Percentiles rank a stretch among this genome's conserved stretches.
Evolutionary conservation across 371 early-diverging fungal species (phyloP).

Genomic region (Mucor lusitanicus): DNA sequence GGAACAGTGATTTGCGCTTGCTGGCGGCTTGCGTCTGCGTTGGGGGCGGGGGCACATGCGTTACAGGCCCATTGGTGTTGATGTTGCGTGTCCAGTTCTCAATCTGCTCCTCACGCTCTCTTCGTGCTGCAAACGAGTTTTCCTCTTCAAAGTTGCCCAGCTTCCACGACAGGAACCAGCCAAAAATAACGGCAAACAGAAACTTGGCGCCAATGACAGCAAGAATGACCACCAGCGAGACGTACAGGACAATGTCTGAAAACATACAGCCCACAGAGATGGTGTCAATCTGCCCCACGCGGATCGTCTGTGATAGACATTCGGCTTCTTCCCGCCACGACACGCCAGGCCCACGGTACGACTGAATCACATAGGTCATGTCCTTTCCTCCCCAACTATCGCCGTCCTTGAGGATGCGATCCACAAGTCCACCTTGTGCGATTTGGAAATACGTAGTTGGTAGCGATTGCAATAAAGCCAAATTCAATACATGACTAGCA

Average conservation of each 20-base stretch:
- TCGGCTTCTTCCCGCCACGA: constrained; percentile 39
- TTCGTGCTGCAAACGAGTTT: constrained; percentile 51
- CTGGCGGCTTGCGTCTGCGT: neutral
- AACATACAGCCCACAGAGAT: constrained; percentile 73
- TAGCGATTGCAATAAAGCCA: constrained; percentile 34
- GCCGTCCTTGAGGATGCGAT: constrained; percentile 19
- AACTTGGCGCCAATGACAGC: constrained; percentile 71
- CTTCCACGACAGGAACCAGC: constrained; percentile 69
- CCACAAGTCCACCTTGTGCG: constrained; percentile 33
- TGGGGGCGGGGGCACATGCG: constrained; percentile 11
- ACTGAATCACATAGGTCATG: constrained; percentile 37
- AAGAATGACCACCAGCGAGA: constrained; percentile 63
- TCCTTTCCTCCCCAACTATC: constrained; percentile 35
- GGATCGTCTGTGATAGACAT: constrained; percentile 66
- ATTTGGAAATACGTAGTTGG: constrained; percentile 30
- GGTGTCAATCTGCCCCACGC: constrained; percentile 71
- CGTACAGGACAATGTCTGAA: constrained; percentile 65
- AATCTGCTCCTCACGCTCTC: constrained; percentile 57
- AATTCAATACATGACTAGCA: constrained; percentile 40
- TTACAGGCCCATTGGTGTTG: constrained; percentile 31
- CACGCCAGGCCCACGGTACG: constrained; percentile 13
- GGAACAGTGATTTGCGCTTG: constrained; percentile 35
- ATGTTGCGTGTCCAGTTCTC: constrained; percentile 65
- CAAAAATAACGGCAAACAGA: constrained; percentile 72
- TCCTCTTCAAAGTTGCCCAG: constrained; percentile 61